Base-by-base conservation (phyloP, 2,329 filamentous ascomycete species). In the Microdochium bolleyi region DNA sequence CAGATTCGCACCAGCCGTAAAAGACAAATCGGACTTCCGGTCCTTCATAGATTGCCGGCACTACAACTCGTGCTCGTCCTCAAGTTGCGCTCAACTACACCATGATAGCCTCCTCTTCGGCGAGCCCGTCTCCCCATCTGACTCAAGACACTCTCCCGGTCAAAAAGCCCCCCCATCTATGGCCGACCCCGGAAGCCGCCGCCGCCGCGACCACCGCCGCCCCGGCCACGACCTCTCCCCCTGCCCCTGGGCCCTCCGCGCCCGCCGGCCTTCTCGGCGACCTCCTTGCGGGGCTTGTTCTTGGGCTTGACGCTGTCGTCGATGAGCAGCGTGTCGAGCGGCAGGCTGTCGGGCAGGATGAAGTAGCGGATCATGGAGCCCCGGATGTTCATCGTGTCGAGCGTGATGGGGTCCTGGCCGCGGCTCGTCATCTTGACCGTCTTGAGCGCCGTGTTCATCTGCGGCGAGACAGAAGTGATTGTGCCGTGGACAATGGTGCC, bases 251-350 rank as follows among this genome's bases (percentile, higher is more conserved):
- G 70, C 25, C 72, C 76, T 48, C 80, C 79, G 37, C 85, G 75
- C 25, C 73, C 70, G 16, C 77, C 76, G 48, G 78, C 78, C 46
- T 77, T 69, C 54, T 83, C 81, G 30, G 79, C 74, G 7, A 72
- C 80, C 75, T 97, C 94, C 80, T 99, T 99, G 67, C 92, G 84
- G 24, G 94, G 92, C 84, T 99, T 99, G 77, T 99, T 99, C 87
- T 97, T 97, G 56, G 94, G 92, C 79, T 99, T 99, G 51, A 92
- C 91, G 64, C 90, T 85, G 73, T 99, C 94, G 70, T 99, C 94
- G 62, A 99, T 91, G 57, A 99, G 81, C 51, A 99, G 81, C 41
- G 92, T 96, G 72, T 99, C 94, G 59, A 99, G 82, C 38, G 92
- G 92, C 64, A 99, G 80, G 58, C 89, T 94, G 75, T 99, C 94